These are phyloP conservation scores for Cladobotryum protrusum DNA, from an alignment of 2,329 filamentous ascomycete genomes.

Conservation along the genomic window DNA sequence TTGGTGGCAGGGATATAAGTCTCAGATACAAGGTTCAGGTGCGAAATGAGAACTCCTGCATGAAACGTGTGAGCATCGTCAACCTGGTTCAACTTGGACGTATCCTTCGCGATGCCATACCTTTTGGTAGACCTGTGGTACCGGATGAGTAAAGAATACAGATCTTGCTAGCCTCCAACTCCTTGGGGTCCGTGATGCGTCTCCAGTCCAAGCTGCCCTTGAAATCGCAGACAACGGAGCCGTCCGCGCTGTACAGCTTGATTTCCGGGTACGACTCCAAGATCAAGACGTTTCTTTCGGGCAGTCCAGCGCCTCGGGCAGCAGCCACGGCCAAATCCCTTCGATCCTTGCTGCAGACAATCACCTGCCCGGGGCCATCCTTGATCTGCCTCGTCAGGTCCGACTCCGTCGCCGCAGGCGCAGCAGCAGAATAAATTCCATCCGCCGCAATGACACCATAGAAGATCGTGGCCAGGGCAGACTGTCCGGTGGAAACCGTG, in stretches of 20 bases:
- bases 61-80: not conserved
- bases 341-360: slow-evolving; percentile 43
- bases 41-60: slow-evolving; percentile 36
- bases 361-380: slow-evolving; percentile 31
- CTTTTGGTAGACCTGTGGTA: slow-evolving; percentile 44
- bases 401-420: slow-evolving; percentile 40
- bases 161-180: slow-evolving; percentile 36
- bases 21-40: slow-evolving; percentile 38
- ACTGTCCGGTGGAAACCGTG: slow-evolving; percentile 50
- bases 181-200: slow-evolving; percentile 42
- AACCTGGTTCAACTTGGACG: not conserved
- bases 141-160: slow-evolving; percentile 43
- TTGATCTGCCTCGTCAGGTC: slow-evolving; percentile 44
- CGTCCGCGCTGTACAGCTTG: slow-evolving; percentile 22
- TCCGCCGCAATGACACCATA: slow-evolving; percentile 53
- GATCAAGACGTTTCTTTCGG: slow-evolving; percentile 42
- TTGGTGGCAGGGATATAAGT: slow-evolving; percentile 25
- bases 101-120: slow-evolving; percentile 11
- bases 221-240: slow-evolving; percentile 20
- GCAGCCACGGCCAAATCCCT: slow-evolving; percentile 43
- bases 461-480: slow-evolving; percentile 46
- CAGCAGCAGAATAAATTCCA: slow-evolving; percentile 52
- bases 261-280: slow-evolving; percentile 35
- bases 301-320: slow-evolving; percentile 39
- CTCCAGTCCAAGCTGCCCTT: slow-evolving; percentile 43